Evolutionary conservation across 257 asterid species (phyloP), one percentile per base, ranked within the genome.

Genomic region (Nicotiana obtusifolia): DNA sequence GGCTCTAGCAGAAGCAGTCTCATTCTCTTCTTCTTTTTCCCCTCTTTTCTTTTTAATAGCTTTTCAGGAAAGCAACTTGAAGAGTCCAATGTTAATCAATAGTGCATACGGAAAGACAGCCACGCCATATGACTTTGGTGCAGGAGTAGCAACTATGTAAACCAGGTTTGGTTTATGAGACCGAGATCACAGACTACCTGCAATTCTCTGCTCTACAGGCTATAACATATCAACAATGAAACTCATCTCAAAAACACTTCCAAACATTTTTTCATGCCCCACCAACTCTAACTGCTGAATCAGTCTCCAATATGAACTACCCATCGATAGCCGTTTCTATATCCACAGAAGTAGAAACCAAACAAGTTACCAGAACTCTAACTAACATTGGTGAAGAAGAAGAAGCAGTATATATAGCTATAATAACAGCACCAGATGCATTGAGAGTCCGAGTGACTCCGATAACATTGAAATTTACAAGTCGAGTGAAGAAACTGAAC

Each of bases 141-240:
- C 56, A 35, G 56, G 77, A 68, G 56, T n/a, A 37, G 31, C 77
- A 37, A 37, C 77, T 37, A 19, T 68, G 9, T 2, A 1, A n/a
- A 37, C 77, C 77, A n/a, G 77, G 56, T 68, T 68, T 37, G 77
- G 77, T 68, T 10, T 68, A 68, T 30, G 31, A 68, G 31, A 68
- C 77, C 0, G 31, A 68, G 77, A 37, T 68, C 56, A 68, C 56
- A 68, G 77, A 68, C 31, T n/a, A 68, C 31, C 56, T 68, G 57
- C 77, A 68, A 37, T 68, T 68, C 77, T 37, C 31, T 68, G 56
- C 11, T 68, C 57, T 68, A 1, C 5, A 68, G 31, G 56, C 7
- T n/a, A 68, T 37, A 68, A 68, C 77, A 10, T 30, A 37, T 68
- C 56, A 10, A 68, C 77, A 37, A n/a, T 68, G 37, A 68, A 37